Evolutionary conservation across 2,329 filamentous ascomycete genomes (phyloP), one percentile per base, ranked within the genome.

Genomic region (Trichophyton equinum): DNA sequence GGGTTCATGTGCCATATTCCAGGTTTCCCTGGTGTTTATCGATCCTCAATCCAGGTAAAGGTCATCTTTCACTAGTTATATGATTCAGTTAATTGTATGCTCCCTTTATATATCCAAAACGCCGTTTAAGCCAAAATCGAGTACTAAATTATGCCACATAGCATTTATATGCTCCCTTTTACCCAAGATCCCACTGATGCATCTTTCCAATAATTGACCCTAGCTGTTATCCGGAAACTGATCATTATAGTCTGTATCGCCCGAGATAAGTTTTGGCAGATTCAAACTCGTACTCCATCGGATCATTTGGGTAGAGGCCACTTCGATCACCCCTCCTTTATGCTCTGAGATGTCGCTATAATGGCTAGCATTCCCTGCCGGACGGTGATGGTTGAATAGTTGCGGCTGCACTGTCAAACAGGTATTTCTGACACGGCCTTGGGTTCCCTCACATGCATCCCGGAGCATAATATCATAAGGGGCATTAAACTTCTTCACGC

Each of bases 401-500:
- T 64, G 63, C 11, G 64, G 64, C 44, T 65, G 63, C 40, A 65
- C 64, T 27, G 64, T 64, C 25, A 65, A 60, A 51, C 64, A 65
- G 2, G 60, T 62, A n/a, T 59, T 60, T 38, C 61, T 61, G 25
- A 57, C 25, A 11, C 69, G 64, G 13, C 63, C 71, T 42, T 69
- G 59, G 15, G 64, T 60, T 36, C 68, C 66, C 57, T 72, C 67
- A 61, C 70, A 67, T 46, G 74, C 64, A 13, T 70, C 64, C 15
- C 66, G 60, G 8, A 73, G 60, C 67, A 70, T 69, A 33, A 70
- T 67, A 47, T 74, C 70, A 63, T 74, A 76, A 0, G 74, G 69
- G 15, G 68, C 68, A 13, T 70, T 74, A 42, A 77, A 65, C 11
- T 71, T 70, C 64, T 75, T 73, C 18, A 80, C 62, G 0, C 74